These are phyloP conservation scores for Solanum chaucha DNA, from an alignment of 257 asterid genomes.

Conservation along the genomic window DNA sequence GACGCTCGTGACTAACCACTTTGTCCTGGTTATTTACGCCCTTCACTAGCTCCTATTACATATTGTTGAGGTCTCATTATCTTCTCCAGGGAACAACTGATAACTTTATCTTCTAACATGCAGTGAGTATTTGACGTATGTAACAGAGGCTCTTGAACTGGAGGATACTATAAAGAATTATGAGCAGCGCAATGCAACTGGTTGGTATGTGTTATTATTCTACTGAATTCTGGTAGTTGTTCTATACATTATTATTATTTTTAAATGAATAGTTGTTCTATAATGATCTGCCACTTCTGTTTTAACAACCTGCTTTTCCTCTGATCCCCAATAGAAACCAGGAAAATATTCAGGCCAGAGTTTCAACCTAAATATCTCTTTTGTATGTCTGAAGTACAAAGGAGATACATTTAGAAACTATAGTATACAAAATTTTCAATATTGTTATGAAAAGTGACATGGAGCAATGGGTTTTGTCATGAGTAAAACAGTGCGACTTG, in stretches of 20 bases:
- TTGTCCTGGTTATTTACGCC: neutral
- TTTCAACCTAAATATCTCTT: neutral
- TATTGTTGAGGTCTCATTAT: neutral
- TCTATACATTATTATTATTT: neutral
- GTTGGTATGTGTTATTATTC: slow-evolving; percentile 61
- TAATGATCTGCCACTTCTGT: slow-evolving; percentile 3
- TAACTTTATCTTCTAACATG: slow-evolving; percentile 15
- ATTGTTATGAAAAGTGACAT: neutral
- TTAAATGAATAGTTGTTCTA: neutral
- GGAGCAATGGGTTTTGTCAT: neutral
- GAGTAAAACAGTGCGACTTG: neutral
- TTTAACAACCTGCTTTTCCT: neutral
- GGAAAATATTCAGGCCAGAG: neutral
- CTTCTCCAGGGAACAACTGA: neutral
- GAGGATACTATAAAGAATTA: slow-evolving; percentile 92
- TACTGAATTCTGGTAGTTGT: slow-evolving; percentile 4
- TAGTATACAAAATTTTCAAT: neutral
- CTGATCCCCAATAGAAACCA: neutral
- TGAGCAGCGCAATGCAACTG: slow-evolving; percentile 71
- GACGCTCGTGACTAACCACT: neutral
- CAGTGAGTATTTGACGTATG: slow-evolving; percentile 90
- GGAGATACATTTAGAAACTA: neutral
- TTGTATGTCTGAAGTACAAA: neutral
- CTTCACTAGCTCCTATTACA: neutral
- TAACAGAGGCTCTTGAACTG: slow-evolving; percentile 92